Conservation (phyloP, 2,329 filamentous ascomycete genomes). For the Apiospora phragmitis region DNA sequence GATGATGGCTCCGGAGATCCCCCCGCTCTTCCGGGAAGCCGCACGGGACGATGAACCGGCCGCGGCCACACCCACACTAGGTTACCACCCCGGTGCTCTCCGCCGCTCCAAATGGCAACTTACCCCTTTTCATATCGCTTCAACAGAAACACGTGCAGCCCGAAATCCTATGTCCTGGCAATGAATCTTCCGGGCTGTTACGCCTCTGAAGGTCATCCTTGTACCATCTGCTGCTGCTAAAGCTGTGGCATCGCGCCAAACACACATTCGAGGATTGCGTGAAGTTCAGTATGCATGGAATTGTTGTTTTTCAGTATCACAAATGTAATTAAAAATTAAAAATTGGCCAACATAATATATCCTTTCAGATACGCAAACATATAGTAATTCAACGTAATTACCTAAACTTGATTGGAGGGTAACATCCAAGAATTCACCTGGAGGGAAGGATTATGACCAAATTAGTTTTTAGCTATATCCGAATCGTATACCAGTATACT, state of each 20-base stretch:
- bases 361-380: no score
- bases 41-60: not conserved
- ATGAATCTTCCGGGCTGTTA: no score
- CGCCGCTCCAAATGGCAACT: not conserved
- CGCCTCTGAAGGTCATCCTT: not conserved
- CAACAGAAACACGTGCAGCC: not conserved
- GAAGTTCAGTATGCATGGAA: not conserved
- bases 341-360: no score
- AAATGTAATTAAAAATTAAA: no score
- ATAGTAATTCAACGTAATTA: no score
- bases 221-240: not conserved
- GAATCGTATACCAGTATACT: no score
- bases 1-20: not conserved
- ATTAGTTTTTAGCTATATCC: no score
- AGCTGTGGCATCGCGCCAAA: not conserved
- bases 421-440: no score
- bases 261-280: not conserved
- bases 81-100: not conserved
- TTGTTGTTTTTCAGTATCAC: not conserved
- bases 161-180: no score
- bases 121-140: not conserved
- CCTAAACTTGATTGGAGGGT: no score
- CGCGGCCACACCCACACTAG: not conserved
- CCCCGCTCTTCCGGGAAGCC: not conserved
- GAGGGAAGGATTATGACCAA: no score